Evolutionary conservation across 495 filamentous ascomycete genomes (phyloP).

Genomic region (Penicillium diatomitis): DNA sequence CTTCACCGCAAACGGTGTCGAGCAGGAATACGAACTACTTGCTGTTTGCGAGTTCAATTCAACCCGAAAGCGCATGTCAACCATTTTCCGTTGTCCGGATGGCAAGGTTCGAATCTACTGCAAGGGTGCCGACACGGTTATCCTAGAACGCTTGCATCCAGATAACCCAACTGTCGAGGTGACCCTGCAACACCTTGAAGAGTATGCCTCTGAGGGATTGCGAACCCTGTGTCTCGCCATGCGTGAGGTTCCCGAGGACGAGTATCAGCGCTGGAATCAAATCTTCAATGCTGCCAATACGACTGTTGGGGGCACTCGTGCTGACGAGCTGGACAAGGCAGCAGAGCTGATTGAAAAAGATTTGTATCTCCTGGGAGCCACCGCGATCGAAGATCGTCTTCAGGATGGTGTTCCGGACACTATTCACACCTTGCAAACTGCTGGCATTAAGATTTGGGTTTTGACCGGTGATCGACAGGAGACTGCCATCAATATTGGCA

Average conservation of each 20-base stretch:
- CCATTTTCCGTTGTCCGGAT: slow-evolving; percentile 92
- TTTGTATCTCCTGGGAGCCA: slow-evolving; percentile 85
- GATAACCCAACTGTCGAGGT: slow-evolving; percentile 78
- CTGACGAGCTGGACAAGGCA: slow-evolving; percentile 95
- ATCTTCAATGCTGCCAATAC: slow-evolving; percentile 86
- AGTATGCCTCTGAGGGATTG: slow-evolving; percentile 94
- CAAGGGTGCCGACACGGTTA: slow-evolving; percentile 98
- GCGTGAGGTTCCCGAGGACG: slow-evolving; percentile 85
- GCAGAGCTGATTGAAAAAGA: slow-evolving; percentile 91
- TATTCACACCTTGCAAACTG: slow-evolving; percentile 93
- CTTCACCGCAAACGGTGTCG: slow-evolving; percentile 60
- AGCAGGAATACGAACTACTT: slow-evolving; percentile 80
- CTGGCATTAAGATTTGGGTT: slow-evolving; percentile 98
- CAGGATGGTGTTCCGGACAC: slow-evolving; percentile 98
- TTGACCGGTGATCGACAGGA: slow-evolving; percentile 97
- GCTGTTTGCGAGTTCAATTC: slow-evolving; percentile 99
- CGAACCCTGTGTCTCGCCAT: slow-evolving; percentile 92
- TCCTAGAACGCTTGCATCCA: slow-evolving; percentile 71
- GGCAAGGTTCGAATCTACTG: slow-evolving; percentile 88
- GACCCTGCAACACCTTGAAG: slow-evolving; percentile 89
- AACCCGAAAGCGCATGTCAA: slow-evolving; percentile 94
- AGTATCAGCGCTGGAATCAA: slow-evolving; percentile 80
- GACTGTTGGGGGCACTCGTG: slow-evolving; percentile 84
- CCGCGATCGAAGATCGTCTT: slow-evolving; percentile 93
- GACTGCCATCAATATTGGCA: slow-evolving; percentile 99